Evolutionary conservation across 1,284 basidiomycete genomes (phyloP), one percentile per base, ranked within the genome.

Genomic region (Mycosarcoma mackinlayi): DNA sequence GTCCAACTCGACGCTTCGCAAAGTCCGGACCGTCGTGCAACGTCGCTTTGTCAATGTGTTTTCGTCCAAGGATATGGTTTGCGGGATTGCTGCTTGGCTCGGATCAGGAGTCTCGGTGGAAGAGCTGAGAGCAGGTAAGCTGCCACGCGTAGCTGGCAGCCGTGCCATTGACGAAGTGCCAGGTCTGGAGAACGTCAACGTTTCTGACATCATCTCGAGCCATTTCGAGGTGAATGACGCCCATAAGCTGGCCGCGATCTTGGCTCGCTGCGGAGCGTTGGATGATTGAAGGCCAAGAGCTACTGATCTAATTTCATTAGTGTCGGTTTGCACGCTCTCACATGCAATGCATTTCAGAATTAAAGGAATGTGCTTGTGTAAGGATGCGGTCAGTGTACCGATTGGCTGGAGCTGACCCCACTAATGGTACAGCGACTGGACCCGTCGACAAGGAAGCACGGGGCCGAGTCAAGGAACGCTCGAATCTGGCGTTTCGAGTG

Each of bases 71-170:
- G 84, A 86, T 53, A 76, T 79, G 71, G 86, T 87, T 1, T 83
- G 87, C 24, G 85, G 85, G 0, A 83, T 85, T 16, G 85, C 87
- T 0, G 86, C 86, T 11, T 80, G 86, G 54, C 78, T 88, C 25
- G 77, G 77, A 30, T 64, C 59, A 5, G 74, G 71, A 4, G 46
- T 73, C 16, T 61, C 85, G 85, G 53, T 70, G 24, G 60, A 76
- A 48, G 85, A 86, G 66, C 83, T 87, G 16, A 71, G 86, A 6
- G 80, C 85, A 41, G 84, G 84, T 51, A 58, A 65, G 39, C 28
- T 75, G 51, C 72, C 70, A 19, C 31, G 62, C 0, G 69, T 79
- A 5, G 56, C 67, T 13, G 77, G 77, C 11, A 72, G 66, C 21
- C 41, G 69, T 8, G 53, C 65, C 4, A 63, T 76, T 30, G 49